These are phyloP conservation scores for Bothriochloa decipiens DNA, from an alignment of 176 grass and related monocot species.

Conservation along the genomic window DNA sequence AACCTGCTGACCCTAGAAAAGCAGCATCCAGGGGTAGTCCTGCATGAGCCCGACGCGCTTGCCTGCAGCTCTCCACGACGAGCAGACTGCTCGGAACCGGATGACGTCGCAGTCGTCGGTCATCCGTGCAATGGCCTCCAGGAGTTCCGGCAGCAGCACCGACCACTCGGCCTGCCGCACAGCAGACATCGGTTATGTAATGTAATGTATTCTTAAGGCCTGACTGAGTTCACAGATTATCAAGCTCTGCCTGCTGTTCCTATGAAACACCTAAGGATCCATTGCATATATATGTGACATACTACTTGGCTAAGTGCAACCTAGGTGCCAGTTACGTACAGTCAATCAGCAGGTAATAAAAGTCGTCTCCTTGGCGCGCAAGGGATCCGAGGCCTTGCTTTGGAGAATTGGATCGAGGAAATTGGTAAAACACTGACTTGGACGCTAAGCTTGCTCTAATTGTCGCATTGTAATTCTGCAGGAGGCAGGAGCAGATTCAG, in stretches of 20 bases:
- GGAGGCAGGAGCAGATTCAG: too few species aligned
- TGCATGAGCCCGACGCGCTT: not conserved
- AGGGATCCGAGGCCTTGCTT: not conserved
- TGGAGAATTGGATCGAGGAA: not conserved
- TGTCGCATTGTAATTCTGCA: too few species aligned
- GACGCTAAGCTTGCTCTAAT: too few species aligned
- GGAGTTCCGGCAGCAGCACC: constrained; percentile 1
- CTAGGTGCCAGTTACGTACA: not conserved
- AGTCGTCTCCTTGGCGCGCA: not conserved
- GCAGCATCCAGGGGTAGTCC: not conserved
- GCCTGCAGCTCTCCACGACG: constrained; percentile 5
- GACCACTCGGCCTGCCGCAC: constrained; percentile 10
- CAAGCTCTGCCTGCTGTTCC: not conserved
- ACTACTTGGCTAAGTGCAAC: not conserved
- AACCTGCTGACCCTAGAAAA: not conserved
- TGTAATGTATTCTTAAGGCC: too few species aligned
- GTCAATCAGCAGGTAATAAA: not conserved
- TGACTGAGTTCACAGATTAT: not conserved
- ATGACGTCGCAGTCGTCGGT: not conserved
- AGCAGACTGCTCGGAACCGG: constrained; percentile 15
- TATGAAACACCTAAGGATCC: not conserved
- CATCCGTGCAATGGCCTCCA: not conserved
- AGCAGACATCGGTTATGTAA: not conserved
- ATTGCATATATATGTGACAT: not conserved
- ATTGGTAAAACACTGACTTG: not conserved